Base-by-base conservation (phyloP, 352 stramenopile genomes). In the Globisporangium apiculatum region DNA sequence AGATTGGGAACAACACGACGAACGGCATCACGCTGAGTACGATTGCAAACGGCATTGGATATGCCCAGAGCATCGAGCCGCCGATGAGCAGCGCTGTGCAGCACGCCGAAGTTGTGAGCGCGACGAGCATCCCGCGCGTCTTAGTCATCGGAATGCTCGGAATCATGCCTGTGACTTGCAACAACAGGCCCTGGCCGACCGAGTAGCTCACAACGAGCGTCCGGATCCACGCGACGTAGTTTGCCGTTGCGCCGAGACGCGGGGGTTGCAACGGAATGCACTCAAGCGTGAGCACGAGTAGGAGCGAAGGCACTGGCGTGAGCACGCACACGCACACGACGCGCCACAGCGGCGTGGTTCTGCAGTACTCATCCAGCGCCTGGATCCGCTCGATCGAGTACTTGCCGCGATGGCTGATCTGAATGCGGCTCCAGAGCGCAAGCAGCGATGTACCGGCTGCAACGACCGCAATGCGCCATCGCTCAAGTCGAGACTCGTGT, bases 321-420 rank as follows among this genome's bases (percentile, higher is more conserved):
- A 60, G 14, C 4, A 72, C 18, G 51, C 57, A 57, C n/a, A 62
- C 49, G 36, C 24, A 17, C 5, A 57, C 24, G 7, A 47, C 35
- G 12, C 50, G 50, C 15, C 10, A 4, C 2, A 56, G 37, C 43
- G 49, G 48, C 35, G 50, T 18, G 4, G 36, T 48, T 9, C 24
- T 37, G n/a, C 57, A 71, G 49, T 77, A 81, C 7, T 58, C 46
- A 12, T 79, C 51, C 10, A 81, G 64, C 10, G 61, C 57, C 51
- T 76, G 50, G 10, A 78, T 42, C 4, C 67, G 55, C 57, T 76
- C 69, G 50, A 76, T 57, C 31, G 72, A 76, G 53, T 82, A 81
- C 46, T 67, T 65, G 38, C 62, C 63, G 14, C 53, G 62, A 36
- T 62, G 58, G n/a, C 62, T 74, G 41, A 78, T 49, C 47, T 81